Percentiles rank a stretch among this genome's conserved stretches.
phyloP scores from a whole-genome alignment of 371 early-diverging fungal species.

The Mortierella sp. region DNA sequence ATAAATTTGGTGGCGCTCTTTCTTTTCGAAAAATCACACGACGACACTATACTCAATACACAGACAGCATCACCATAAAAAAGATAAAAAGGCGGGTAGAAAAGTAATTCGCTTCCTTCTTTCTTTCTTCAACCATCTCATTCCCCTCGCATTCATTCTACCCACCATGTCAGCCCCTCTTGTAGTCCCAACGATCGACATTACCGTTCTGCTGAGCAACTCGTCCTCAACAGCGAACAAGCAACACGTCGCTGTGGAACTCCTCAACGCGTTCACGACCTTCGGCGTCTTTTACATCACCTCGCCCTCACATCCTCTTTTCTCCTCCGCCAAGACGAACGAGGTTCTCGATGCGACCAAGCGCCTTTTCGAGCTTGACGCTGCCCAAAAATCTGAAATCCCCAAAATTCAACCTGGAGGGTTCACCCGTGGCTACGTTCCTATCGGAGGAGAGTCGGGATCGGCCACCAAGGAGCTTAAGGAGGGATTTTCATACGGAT shows the following conservation, averaged over 20 bases:
- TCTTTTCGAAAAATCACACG: background rate
- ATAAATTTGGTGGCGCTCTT: conserved; percentile 7
- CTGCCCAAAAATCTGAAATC: conserved; percentile 34
- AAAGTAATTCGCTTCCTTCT: background rate
- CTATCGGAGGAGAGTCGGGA: conserved; percentile 68
- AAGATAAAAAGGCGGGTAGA: too few species aligned
- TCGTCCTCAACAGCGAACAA: conserved; percentile 13
- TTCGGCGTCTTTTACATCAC: conserved; percentile 58
- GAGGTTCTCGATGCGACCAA: conserved; percentile 45
- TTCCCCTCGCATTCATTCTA: background rate
- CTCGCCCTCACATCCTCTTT: conserved; percentile 47
- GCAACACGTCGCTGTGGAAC: conserved; percentile 35
- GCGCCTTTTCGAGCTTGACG: conserved; percentile 45
- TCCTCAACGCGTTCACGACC: conserved; percentile 48
- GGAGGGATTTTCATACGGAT: conserved; percentile 70
- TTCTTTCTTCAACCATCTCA: background rate
- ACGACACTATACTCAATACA: too few species aligned
- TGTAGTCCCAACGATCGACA: conserved; percentile 50
- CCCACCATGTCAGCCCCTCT: conserved; percentile 20
- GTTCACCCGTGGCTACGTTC: conserved; percentile 65
- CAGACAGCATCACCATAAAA: too few species aligned
- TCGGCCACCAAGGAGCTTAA: conserved; percentile 65
- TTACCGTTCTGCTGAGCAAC: conserved; percentile 30
- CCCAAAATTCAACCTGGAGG: conserved; percentile 62
- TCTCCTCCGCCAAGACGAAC: conserved; percentile 18